phyloP scores from a whole-genome alignment of 2,329 filamentous ascomycete genomes.

The Dryadomyces quercus-mongolicae region DNA sequence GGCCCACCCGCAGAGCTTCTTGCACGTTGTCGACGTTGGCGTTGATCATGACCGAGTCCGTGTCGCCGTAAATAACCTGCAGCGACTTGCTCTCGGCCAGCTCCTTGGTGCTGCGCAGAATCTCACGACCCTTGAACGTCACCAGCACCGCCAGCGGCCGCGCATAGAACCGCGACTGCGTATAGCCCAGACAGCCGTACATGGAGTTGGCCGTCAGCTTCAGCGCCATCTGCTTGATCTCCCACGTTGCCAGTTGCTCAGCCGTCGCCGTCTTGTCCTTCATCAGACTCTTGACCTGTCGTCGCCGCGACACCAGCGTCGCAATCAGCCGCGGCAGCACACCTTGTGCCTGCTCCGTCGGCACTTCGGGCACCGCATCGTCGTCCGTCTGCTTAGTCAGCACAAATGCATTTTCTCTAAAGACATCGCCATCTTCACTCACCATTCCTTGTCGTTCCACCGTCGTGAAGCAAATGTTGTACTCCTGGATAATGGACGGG shows the following conservation, averaged over 20 bases:
- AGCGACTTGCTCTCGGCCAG: slow-evolving; percentile 83
- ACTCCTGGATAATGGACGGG: slow-evolving; percentile 97
- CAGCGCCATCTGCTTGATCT: slow-evolving; percentile 92
- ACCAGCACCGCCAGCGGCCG: slow-evolving; percentile 90
- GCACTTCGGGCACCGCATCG: slow-evolving; percentile 64
- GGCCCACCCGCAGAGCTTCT: slow-evolving; percentile 80
- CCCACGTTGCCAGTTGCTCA: slow-evolving; percentile 87
- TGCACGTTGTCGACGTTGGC: slow-evolving; percentile 90
- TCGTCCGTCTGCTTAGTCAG: not conserved
- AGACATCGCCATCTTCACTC: slow-evolving; percentile 23
- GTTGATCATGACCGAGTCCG: slow-evolving; percentile 99
- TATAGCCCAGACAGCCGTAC: slow-evolving; percentile 97
- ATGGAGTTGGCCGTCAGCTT: slow-evolving; percentile 99
- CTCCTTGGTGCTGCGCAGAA: slow-evolving; percentile 90
- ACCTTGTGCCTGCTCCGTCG: slow-evolving; percentile 63
- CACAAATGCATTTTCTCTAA: too few species aligned
- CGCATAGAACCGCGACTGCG: slow-evolving; percentile 93
- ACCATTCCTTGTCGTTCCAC: slow-evolving; percentile 67
- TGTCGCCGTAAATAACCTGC: slow-evolving; percentile 97
- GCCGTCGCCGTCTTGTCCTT: slow-evolving; percentile 79
- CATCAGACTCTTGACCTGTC: slow-evolving; percentile 93
- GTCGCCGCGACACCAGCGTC: slow-evolving; percentile 76
- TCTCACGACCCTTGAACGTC: slow-evolving; percentile 94
- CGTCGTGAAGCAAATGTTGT: slow-evolving; percentile 98
- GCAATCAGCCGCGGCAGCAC: slow-evolving; percentile 85